Conservation (phyloP, 352 stramenopile species). For the Phytophthora tubulina region DNA sequence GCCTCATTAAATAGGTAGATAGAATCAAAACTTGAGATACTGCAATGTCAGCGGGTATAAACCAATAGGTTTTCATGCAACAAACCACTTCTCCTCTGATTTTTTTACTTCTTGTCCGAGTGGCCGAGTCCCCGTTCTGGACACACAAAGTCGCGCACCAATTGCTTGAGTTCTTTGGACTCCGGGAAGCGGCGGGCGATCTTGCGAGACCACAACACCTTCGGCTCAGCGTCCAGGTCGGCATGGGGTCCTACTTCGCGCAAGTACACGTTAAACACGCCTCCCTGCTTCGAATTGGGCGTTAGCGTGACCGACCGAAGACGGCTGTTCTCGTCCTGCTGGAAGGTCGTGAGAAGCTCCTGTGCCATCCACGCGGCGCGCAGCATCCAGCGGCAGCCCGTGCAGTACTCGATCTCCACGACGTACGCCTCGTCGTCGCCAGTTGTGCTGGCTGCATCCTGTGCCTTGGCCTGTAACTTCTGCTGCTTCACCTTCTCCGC, state of each 20-base stretch:
- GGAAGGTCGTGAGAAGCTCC: constrained; percentile 94
- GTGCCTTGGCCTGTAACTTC: constrained; percentile 3
- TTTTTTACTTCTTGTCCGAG: constrained; percentile 76
- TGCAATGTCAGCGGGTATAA: not conserved
- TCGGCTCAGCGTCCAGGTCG: constrained; percentile 48
- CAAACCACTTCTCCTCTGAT: not conserved
- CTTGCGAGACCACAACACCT: constrained; percentile 90
- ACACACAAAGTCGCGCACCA: constrained; percentile 89
- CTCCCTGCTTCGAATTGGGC: constrained; percentile 64
- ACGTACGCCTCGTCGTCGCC: constrained; percentile 48
- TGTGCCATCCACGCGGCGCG: constrained; percentile 90
- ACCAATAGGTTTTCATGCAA: not conserved
- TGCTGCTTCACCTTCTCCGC: constrained; percentile 21
- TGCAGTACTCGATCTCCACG: constrained; percentile 94
- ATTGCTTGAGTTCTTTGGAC: constrained; percentile 93
- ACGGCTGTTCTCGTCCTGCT: constrained; percentile 63
- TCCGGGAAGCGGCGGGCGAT: constrained; percentile 89
- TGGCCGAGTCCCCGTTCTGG: constrained; percentile 89
- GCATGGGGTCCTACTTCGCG: constrained; percentile 43
- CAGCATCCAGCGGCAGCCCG: constrained; percentile 91
- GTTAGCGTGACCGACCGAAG: constrained; percentile 73
- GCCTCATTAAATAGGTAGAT: constrained; percentile 22
- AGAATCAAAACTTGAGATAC: constrained; percentile 1
- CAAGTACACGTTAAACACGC: constrained; percentile 78
- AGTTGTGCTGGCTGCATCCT: not conserved